Conservation (phyloP, 208 protist species). For the Endotrypanum monterogeii region DNA sequence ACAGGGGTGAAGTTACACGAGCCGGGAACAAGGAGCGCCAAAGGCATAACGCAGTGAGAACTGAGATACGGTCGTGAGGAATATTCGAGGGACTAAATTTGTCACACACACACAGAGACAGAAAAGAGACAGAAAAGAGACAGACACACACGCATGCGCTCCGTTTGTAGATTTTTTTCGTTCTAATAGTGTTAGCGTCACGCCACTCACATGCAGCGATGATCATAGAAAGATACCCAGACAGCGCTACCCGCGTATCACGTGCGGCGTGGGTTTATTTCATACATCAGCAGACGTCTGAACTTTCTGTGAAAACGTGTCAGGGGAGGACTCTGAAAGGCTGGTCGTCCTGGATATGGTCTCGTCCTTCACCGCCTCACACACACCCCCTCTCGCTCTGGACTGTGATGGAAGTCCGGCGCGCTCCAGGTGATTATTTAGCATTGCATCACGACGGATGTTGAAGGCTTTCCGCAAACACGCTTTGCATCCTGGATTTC, state of each 20-base stretch:
- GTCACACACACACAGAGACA: background rate
- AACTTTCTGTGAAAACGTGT: background rate
- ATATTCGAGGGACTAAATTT: too few species aligned
- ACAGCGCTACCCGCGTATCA: background rate
- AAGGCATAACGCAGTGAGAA: too few species aligned
- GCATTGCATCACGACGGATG: conserved; percentile 29
- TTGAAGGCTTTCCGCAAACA: conserved; percentile 65
- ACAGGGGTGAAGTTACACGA: too few species aligned
- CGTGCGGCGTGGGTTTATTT: too few species aligned
- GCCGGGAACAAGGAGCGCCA: too few species aligned
- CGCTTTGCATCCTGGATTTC: conserved; percentile 66
- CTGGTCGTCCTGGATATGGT: background rate
- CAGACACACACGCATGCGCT: background rate
- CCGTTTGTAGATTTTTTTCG: too few species aligned
- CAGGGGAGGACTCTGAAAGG: background rate
- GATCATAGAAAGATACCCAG: background rate
- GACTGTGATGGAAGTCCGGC: conserved; percentile 11
- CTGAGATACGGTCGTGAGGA: too few species aligned
- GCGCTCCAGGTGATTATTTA: conserved; percentile 23
- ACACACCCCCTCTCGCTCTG: background rate
- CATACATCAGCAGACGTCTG: background rate
- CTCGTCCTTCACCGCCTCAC: background rate
- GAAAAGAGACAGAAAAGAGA: conserved; percentile 18
- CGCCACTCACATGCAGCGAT: background rate
- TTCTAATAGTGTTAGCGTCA: too few species aligned